Base-by-base conservation (phyloP, 2,329 filamentous ascomycete species). In the Monosporascus sp. region DNA sequence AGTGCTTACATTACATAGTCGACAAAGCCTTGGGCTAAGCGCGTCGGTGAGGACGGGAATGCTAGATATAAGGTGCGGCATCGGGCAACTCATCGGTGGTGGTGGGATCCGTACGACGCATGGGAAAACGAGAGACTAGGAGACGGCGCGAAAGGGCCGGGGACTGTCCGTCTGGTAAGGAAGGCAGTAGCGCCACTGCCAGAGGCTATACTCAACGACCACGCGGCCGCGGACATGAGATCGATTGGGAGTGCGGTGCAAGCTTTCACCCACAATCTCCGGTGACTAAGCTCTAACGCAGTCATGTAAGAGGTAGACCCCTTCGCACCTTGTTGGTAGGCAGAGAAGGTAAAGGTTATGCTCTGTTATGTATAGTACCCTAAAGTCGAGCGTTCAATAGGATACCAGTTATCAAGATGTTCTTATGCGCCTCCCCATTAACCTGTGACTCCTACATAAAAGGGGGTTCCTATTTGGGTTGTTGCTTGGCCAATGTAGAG, bases 11-110 rank as follows among this genome's bases (percentile, higher is more conserved):
- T 58, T 81, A 80, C 51, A 79, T 81, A 52, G 77, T 80, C 7
- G 77, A 81, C 57, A 81, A 81, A 81, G 65, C 79, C 78, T 15
- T 81, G 78, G 79, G 70, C 73, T 38, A 69, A 67, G 49, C 67
- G 72, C 18, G 66, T 77, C 3, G 64, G 64, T 18, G 60, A 62
- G 20, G 71, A 77, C 54, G 74, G 74, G 2, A 60, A 65, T 18
- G 77, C 74, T 1, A 77, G 77, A 2, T 77, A 78, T 59, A 66
- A 74, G 25, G 77, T 77, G 1, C 66, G 73, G 43, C 79, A 83
- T 60, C 76, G 77, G 1, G 72, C 69, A 45, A 79, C 77, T 45
- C 77, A 81, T 65, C 59, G 54, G 25, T 79, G 77, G 77, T 81
- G 78, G 78, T 81, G 77, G 77, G 62, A 71, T 17, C 66, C 71